Conservation (phyloP, 2,329 filamentous ascomycete species). For the Alternaria sp. region DNA sequence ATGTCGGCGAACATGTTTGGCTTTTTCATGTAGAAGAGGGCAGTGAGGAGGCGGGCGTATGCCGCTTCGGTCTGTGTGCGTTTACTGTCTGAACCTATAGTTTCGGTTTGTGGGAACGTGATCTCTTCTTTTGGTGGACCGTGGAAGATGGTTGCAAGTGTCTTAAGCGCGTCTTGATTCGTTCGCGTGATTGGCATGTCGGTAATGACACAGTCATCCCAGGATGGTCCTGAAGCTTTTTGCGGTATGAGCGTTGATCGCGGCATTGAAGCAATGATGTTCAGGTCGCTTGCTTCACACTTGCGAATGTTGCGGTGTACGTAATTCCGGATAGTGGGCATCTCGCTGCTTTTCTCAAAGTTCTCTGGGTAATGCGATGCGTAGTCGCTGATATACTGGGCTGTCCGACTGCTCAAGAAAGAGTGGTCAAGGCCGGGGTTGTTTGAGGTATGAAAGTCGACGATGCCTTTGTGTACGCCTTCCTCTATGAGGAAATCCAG, state of each 20-base stretch:
- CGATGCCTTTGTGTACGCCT: slow-evolving; percentile 57
- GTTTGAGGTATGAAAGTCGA: slow-evolving; percentile 58
- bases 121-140: slow-evolving; percentile 54
- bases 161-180: slow-evolving; percentile 61
- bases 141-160: slow-evolving; percentile 62
- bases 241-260: slow-evolving; percentile 59
- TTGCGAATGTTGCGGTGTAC: slow-evolving; percentile 59
- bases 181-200: slow-evolving; percentile 60
- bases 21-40: slow-evolving; percentile 59
- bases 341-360: slow-evolving; percentile 55
- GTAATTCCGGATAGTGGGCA: slow-evolving; percentile 55
- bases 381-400: slow-evolving; percentile 64
- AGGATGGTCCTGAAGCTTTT: slow-evolving; percentile 43
- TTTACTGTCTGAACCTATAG: slow-evolving; percentile 24
- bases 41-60: slow-evolving; percentile 62
- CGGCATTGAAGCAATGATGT: slow-evolving; percentile 64
- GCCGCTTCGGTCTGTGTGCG: slow-evolving; percentile 56
- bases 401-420: slow-evolving; percentile 62
- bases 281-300: slow-evolving; percentile 62
- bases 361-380: slow-evolving; percentile 62
- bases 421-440: slow-evolving; percentile 59
- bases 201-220: slow-evolving; percentile 51
- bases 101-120: slow-evolving; percentile 44
- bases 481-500: slow-evolving; percentile 61
- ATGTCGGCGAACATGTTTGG: slow-evolving; percentile 60